Evolutionary conservation across 345 rosid species (phyloP).

Genomic region (Brassica carinata): DNA sequence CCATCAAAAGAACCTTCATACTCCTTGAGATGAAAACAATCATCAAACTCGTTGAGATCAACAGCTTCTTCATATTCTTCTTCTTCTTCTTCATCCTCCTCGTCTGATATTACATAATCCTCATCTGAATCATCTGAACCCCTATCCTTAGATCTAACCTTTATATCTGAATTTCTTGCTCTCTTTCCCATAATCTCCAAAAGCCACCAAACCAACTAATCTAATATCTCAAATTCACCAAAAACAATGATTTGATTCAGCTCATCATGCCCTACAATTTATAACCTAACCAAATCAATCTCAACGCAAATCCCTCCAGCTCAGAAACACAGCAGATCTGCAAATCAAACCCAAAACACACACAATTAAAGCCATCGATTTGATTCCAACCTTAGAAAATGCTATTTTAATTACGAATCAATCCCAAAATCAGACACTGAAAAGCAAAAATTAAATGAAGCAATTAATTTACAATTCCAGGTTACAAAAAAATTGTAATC

Average conservation of each 20-base stretch:
- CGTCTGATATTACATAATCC: constrained; percentile 87
- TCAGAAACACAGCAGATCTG: constrained; percentile 29
- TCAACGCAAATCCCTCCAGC: constrained; percentile 38
- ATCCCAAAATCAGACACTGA: neutral
- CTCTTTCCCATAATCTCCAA: constrained; percentile 77
- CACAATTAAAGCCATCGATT: neutral
- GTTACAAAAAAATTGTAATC: neutral
- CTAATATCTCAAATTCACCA: constrained; percentile 21
- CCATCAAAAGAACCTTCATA: constrained; percentile 60
- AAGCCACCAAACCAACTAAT: constrained; percentile 32
- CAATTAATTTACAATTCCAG: neutral
- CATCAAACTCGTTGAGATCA: constrained; percentile 58
- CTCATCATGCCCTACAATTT: constrained; percentile 18
- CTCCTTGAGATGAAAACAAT: constrained; percentile 63
- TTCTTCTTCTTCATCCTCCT: constrained; percentile 58
- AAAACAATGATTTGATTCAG: constrained; percentile 26
- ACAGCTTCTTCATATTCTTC: constrained; percentile 55
- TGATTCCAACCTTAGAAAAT: neutral
- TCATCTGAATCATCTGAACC: constrained; percentile 96
- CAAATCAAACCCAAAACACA: constrained; percentile 8
- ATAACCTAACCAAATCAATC: constrained; percentile 45
- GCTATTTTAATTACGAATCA: neutral
- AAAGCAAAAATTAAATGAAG: too few species aligned
- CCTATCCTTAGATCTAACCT: constrained; percentile 54
- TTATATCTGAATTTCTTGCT: constrained; percentile 52